These are phyloP conservation scores for Dujonia santamariae DNA, from an alignment of 1,139 yeast genomes.

Conservation along the genomic window DNA sequence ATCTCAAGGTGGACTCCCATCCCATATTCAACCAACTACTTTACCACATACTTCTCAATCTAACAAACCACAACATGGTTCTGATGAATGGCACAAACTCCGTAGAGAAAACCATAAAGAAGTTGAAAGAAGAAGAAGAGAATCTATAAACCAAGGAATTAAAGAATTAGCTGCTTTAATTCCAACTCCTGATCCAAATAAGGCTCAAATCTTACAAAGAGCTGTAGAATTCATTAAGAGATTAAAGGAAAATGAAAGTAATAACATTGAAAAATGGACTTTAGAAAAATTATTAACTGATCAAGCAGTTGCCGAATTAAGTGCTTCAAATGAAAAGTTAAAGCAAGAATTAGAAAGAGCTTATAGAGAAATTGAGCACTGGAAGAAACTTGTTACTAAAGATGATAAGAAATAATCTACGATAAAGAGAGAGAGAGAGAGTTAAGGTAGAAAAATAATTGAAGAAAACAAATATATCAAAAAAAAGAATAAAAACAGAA, in stretches of 20 bases:
- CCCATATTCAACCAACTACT: slow-evolving; percentile 30
- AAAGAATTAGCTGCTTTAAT: slow-evolving; percentile 76
- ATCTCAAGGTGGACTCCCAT: slow-evolving; percentile 8
- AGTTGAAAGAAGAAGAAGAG: slow-evolving; percentile 95
- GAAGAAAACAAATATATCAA: too few relatives aligned
- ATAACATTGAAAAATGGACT: slow-evolving; percentile 90
- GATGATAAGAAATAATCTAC: slow-evolving; percentile 17
- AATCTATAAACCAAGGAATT: slow-evolving; percentile 86
- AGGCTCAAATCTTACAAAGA: slow-evolving; percentile 82
- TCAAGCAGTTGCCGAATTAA: slow-evolving; percentile 81
- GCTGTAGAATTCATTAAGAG: slow-evolving; percentile 89
- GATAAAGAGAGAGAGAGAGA: background rate
- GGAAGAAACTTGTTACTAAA: slow-evolving; percentile 52
- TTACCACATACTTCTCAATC: slow-evolving; percentile 22
- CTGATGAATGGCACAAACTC: slow-evolving; percentile 84
- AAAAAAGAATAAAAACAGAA: background rate
- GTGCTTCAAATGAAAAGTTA: slow-evolving; percentile 74
- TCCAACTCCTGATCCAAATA: slow-evolving; percentile 88
- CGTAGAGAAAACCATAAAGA: slow-evolving; percentile 94
- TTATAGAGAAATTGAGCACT: slow-evolving; percentile 85
- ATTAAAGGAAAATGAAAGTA: slow-evolving; percentile 83
- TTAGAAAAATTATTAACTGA: slow-evolving; percentile 87
- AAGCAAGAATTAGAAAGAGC: slow-evolving; percentile 82
- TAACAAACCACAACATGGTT: slow-evolving; percentile 55
- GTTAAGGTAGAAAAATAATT: background rate